These are phyloP conservation scores for Dryadomyces quercus-mongolicae DNA, from an alignment of 2,329 filamentous ascomycete species.

Conservation along the genomic window DNA sequence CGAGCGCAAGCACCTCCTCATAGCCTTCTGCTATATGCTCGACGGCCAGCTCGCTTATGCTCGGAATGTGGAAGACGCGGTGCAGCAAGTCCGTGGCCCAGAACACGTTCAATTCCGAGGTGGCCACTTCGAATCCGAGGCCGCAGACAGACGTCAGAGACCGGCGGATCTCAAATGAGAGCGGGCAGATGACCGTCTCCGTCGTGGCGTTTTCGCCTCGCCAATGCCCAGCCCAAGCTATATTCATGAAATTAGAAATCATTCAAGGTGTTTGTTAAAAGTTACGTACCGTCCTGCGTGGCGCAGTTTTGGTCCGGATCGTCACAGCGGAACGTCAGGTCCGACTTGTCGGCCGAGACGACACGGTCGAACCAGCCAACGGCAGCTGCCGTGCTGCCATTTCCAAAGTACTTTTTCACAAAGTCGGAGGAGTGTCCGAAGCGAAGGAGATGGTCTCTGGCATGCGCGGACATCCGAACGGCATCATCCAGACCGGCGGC, in stretches of 20 bases:
- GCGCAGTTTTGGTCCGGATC: conserved; percentile 53
- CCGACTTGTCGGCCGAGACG: conserved; percentile 41
- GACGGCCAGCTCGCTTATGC: conserved; percentile 45
- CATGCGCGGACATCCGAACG: conserved; percentile 44
- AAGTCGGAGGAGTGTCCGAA: conserved; percentile 43
- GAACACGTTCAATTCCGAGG: conserved; percentile 44
- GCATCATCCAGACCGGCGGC: conserved; percentile 45
- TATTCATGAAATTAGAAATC: too few species aligned
- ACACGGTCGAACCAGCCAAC: conserved; percentile 53
- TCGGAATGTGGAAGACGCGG: conserved; percentile 50
- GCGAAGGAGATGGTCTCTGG: conserved; percentile 47
- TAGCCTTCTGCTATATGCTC: conserved; percentile 53
- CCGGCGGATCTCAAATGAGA: conserved; percentile 46
- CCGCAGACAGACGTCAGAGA: conserved; percentile 48
- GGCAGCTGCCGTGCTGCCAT: conserved; percentile 40
- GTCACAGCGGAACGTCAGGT: conserved; percentile 56
- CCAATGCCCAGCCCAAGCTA: conserved; percentile 57
- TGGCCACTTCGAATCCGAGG: conserved; percentile 50
- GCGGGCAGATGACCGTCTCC: conserved; percentile 58
- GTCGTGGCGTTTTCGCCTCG: conserved; percentile 50
- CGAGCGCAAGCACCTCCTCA: conserved; percentile 38
- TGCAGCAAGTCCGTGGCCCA: conserved; percentile 58
- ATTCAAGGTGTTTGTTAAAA: too few species aligned
- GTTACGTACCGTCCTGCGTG: conserved; percentile 15
- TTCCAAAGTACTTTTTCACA: conserved; percentile 56